Percentiles rank a stretch among this genome's conserved stretches.
phyloP scores from a whole-genome alignment of 2,329 filamentous ascomycete species.

The Colletotrichum acutatum region DNA sequence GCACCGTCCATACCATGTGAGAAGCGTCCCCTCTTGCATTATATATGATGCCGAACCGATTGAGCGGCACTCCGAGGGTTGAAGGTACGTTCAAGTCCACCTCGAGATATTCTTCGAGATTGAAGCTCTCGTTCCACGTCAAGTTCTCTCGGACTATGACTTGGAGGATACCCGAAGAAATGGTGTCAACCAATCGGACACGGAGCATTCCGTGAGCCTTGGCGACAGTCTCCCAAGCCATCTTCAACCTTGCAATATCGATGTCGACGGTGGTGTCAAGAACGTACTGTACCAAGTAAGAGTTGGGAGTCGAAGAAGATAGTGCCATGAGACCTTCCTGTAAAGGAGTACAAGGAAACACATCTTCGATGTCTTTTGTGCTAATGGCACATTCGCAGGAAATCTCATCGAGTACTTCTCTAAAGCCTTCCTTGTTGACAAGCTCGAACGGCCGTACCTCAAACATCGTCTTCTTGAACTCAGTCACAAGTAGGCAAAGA shows the following conservation, averaged over 20 bases:
- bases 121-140: constrained; percentile 22
- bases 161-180: constrained; percentile 60
- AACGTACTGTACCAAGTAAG: constrained; percentile 25
- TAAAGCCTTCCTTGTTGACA: neutral
- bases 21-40: neutral
- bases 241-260: constrained; percentile 11
- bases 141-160: constrained; percentile 41
- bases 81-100: neutral
- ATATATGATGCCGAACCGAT: constrained; percentile 37
- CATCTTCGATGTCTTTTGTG: constrained; percentile 18
- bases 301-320: constrained; percentile 8
- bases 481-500: constrained; percentile 7
- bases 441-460: constrained; percentile 1
- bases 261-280: neutral
- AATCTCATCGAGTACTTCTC: neutral
- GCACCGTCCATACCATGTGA: constrained; percentile 37
- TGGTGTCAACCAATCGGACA: constrained; percentile 36
- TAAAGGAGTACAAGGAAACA: constrained; percentile 21
- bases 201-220: constrained; percentile 35
- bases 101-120: constrained; percentile 16
- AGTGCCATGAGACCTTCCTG: constrained; percentile 30
- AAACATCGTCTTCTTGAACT: neutral
- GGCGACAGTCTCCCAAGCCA: constrained; percentile 29
- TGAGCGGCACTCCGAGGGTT: constrained; percentile 35
- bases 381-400: constrained; percentile 2